phyloP scores from a whole-genome alignment of 2,329 filamentous ascomycete genomes.

The Hymenoscyphus repandus region DNA sequence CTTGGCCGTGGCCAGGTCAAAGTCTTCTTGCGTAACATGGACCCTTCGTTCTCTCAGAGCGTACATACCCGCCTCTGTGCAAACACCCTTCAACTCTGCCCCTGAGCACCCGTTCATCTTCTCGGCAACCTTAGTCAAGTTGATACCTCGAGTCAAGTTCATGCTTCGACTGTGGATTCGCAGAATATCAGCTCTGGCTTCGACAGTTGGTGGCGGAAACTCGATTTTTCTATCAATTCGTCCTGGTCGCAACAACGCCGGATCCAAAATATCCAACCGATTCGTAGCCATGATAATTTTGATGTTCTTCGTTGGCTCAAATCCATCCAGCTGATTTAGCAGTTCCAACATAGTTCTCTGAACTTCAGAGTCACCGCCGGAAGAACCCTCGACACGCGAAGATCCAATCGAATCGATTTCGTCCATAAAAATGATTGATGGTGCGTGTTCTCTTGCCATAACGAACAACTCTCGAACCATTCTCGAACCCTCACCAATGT shows the following conservation, averaged over 20 bases:
- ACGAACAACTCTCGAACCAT: slow-evolving; percentile 99
- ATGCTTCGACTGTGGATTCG: slow-evolving; percentile 97
- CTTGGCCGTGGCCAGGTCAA: slow-evolving; percentile 97
- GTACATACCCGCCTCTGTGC: slow-evolving; percentile 98
- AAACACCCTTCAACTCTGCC: slow-evolving; percentile 96
- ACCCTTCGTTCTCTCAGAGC: slow-evolving; percentile 91
- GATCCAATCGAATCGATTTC: slow-evolving; percentile 99
- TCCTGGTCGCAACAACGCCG: slow-evolving; percentile 88
- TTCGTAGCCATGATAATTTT: slow-evolving; percentile 99
- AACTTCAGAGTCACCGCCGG: slow-evolving; percentile 93
- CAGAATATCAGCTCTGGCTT: slow-evolving; percentile 94
- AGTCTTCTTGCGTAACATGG: slow-evolving; percentile 98
- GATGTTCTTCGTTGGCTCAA: slow-evolving; percentile 99
- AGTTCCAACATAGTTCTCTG: slow-evolving; percentile 98
- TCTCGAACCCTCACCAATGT: slow-evolving; percentile 94
- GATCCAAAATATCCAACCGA: slow-evolving; percentile 93
- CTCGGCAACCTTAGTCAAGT: slow-evolving; percentile 96
- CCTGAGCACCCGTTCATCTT: slow-evolving; percentile 99
- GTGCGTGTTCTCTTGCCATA: slow-evolving; percentile 97
- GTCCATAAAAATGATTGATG: slow-evolving; percentile 99
- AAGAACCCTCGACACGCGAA: slow-evolving; percentile 91
- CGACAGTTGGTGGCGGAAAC: slow-evolving; percentile 93
- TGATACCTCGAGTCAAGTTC: slow-evolving; percentile 97
- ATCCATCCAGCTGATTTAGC: slow-evolving; percentile 96
- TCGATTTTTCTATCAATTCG: slow-evolving; percentile 99